Conservation (phyloP, 495 filamentous ascomycete species). For the Cudoniella acicularis region DNA sequence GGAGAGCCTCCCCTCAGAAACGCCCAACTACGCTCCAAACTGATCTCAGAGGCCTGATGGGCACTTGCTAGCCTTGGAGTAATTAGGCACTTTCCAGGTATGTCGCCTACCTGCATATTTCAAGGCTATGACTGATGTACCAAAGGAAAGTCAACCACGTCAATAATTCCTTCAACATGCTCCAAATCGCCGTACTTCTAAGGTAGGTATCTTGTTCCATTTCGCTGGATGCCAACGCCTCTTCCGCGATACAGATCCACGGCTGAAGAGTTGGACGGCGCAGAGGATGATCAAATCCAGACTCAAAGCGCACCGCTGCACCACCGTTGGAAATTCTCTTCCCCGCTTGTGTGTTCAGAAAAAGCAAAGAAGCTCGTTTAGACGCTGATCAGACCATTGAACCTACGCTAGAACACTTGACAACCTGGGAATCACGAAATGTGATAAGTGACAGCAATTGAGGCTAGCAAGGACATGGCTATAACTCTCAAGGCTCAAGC, state of each 20-base stretch:
- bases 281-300: not conserved
- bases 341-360: not conserved
- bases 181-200: not conserved
- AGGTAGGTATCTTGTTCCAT: not conserved
- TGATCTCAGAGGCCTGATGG: too few relatives aligned
- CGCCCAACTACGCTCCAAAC: too few relatives aligned
- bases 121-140: not conserved
- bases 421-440: not conserved
- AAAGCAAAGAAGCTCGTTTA: not conserved
- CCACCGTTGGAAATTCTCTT: not conserved
- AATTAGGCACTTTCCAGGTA: not conserved
- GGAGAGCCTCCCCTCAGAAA: too few relatives aligned
- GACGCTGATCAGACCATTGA: not conserved
- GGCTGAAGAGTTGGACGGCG: not conserved
- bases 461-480: not conserved
- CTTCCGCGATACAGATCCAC: not conserved
- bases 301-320: not conserved
- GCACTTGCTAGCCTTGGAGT: not conserved
- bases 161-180: not conserved
- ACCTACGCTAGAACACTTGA: not conserved
- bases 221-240: not conserved
- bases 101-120: not conserved
- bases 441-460: slow-evolving; percentile 1
- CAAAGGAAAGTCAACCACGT: not conserved
- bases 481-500: not conserved